phyloP scores from a whole-genome alignment of 2,329 filamentous ascomycete species.

The Canariomyces notabilis region DNA sequence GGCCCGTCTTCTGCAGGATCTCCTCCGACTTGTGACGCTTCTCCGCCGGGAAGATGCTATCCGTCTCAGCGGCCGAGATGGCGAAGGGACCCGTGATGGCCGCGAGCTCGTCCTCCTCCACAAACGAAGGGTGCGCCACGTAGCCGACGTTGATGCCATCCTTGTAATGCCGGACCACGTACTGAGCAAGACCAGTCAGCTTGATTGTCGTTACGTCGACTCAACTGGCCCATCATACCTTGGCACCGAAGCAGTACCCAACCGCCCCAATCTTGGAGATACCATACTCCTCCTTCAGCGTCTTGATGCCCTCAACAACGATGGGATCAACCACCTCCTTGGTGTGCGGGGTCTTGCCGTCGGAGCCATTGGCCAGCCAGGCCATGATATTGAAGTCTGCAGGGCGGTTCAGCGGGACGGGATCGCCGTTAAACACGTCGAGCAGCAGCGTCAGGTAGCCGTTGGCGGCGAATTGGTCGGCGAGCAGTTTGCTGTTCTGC shows the following conservation, averaged over 20 bases:
- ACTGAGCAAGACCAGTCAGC: conserved; percentile 39
- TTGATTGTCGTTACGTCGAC: not conserved
- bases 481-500: conserved; percentile 60
- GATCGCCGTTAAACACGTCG: conserved; percentile 66
- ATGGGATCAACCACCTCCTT: conserved; percentile 42
- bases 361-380: conserved; percentile 41
- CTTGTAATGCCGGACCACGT: conserved; percentile 62
- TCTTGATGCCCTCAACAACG: conserved; percentile 48
- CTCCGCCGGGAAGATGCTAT: conserved; percentile 59
- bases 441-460: conserved; percentile 66
- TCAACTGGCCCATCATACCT: conserved; percentile 41
- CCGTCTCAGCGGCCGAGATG: conserved; percentile 61
- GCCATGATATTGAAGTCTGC: conserved; percentile 37
- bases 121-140: conserved; percentile 72
- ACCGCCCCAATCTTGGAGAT: conserved; percentile 57
- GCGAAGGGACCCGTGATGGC: conserved; percentile 63
- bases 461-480: conserved; percentile 69
- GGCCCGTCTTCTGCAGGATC: conserved; percentile 52
- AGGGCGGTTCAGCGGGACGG: conserved; percentile 44
- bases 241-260: conserved; percentile 73
- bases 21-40: conserved; percentile 60
- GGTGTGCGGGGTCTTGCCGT: conserved; percentile 47
- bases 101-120: conserved; percentile 60
- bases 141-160: conserved; percentile 65
- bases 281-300: conserved; percentile 51